These are phyloP conservation scores for Penicillium chermesinum DNA, from an alignment of 495 filamentous ascomycete genomes.

Conservation along the genomic window DNA sequence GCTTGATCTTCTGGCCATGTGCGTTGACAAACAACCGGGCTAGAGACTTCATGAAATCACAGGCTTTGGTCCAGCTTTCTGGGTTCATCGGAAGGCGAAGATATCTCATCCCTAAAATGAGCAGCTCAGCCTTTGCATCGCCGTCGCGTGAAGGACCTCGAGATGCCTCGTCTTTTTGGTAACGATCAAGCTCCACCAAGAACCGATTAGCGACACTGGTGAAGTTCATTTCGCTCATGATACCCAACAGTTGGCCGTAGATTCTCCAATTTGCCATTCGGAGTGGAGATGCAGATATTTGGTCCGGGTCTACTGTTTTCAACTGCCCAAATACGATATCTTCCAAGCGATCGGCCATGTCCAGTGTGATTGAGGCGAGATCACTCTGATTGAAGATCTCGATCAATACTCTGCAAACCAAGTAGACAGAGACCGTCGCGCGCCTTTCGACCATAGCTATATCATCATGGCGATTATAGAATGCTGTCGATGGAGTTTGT, in stretches of 20 bases:
- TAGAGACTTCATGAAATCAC: constrained; percentile 77
- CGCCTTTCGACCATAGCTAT: constrained; percentile 75
- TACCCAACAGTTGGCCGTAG: constrained; percentile 83
- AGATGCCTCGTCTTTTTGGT: constrained; percentile 63
- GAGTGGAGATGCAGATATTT: constrained; percentile 69
- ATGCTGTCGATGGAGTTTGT: constrained; percentile 27
- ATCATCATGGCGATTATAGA: constrained; percentile 57
- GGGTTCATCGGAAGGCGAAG: constrained; percentile 63
- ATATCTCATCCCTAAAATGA: constrained; percentile 88
- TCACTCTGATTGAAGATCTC: constrained; percentile 91
- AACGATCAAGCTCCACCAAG: constrained; percentile 68
- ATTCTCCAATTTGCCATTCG: constrained; percentile 92
- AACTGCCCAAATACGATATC: constrained; percentile 92
- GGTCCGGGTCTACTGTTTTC: constrained; percentile 78
- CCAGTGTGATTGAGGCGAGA: constrained; percentile 70
- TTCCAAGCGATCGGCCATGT: constrained; percentile 87
- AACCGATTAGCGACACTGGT: constrained; percentile 76
- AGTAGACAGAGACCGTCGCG: constrained; percentile 87
- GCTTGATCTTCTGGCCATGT: constrained; percentile 83
- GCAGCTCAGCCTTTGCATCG: constrained; percentile 74
- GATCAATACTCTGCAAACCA: constrained; percentile 87
- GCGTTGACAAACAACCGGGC: constrained; percentile 76
- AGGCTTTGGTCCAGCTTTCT: constrained; percentile 79
- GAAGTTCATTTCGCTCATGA: constrained; percentile 92
- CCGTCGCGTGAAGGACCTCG: constrained; percentile 62